Evolutionary conservation across 2,329 filamentous ascomycete genomes (phyloP), one percentile per base, ranked within the genome.

Genomic region (Fusarium miscanthi): DNA sequence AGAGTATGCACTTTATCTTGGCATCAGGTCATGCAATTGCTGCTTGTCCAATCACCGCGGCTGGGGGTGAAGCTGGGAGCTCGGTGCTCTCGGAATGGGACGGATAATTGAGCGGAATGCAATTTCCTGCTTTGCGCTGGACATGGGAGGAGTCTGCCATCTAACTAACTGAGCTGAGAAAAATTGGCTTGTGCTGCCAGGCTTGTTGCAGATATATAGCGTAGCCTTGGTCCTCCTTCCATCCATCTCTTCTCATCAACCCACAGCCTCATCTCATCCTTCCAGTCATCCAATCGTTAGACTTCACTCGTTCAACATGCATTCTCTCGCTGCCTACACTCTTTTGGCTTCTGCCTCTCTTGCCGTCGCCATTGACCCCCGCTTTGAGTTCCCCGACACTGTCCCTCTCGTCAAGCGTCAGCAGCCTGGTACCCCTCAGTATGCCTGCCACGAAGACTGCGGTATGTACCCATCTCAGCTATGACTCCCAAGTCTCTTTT

Each of bases 371-470:
- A 11, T 75, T 13, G 59, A 72, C 31, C 73, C 67, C 37, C 73
- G 73, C 23, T 75, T 74, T 86, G 88, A 76, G 40, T 75, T 58
- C 16, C 74, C 73, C 3, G 69, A 74, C 16, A 60, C 58, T 8
- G 71, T 75, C 6, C 73, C 74, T 27, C 70, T 85, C 5, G 66
- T 83, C 59, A 81, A 79, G 69, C 83, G 84, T 51, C 85, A 86
- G 73, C 81, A 82, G 23, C 83, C 84, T 17, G 85, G 84, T 10
- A 83, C 83, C 12, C 82, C 84, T 21, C 73, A 78, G 6, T 86
- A 84, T 69, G 80, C 82, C 27, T 86, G 85, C 76, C 84, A 86
- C 66, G 81, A 82, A 57, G 82, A 84, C 69, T 86, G 85, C 73
- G 84, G 84, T 84, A 77, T 41, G 80, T 76, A 23, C 70, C 76